Base-by-base conservation (phyloP, 495 filamentous ascomycete species). In the Aspergillus wentii region DNA sequence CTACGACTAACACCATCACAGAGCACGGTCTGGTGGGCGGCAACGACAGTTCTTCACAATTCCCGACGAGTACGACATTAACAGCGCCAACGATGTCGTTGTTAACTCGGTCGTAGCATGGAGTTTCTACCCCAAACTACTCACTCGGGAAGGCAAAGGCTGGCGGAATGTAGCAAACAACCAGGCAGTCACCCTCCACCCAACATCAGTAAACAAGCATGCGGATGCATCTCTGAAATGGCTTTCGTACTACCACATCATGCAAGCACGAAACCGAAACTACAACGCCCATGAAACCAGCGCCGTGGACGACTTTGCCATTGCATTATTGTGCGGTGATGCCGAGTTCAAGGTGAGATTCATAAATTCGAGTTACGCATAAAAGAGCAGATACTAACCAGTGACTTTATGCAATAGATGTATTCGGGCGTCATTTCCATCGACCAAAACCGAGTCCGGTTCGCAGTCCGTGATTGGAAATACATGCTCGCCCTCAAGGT, bases 71-170 rank as follows among this genome's bases (percentile, higher is more conserved):
- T 82, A 86, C 40, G 79, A 90, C 44, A 51, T 62, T 21, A 86
- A 90, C 55, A 85, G 80, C 53, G 69, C 74, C 27, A 94, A 94
- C 42, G 88, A 97, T 38, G 41, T 75, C 0, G 72, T 95, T 16
- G 62, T 85, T 9, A 79, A 79, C 46, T 83, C 88, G 0, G 85
- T 94, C 23, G 82, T 95, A 36, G 85, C 88, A 0, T 91, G 84
- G 76, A 86, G 85, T 33, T 95, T 98, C 68, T 95, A 98, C 49
- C 92, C 92, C 2, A 96, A 95, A 49, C 78, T 98, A 2, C 68
- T 96, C 7, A 76, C 80, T 7, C 80, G 82, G 35, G 89, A 97
- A 35, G 88, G 86, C 25, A 94, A 88, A 61, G 87, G 88, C 13
- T 88, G 90, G 75, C 78, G 87, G 29, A 96, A 95, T 41, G 76